Evolutionary conservation across 371 early-diverging fungal species (phyloP).

Genomic region (Mortierella sp.): DNA sequence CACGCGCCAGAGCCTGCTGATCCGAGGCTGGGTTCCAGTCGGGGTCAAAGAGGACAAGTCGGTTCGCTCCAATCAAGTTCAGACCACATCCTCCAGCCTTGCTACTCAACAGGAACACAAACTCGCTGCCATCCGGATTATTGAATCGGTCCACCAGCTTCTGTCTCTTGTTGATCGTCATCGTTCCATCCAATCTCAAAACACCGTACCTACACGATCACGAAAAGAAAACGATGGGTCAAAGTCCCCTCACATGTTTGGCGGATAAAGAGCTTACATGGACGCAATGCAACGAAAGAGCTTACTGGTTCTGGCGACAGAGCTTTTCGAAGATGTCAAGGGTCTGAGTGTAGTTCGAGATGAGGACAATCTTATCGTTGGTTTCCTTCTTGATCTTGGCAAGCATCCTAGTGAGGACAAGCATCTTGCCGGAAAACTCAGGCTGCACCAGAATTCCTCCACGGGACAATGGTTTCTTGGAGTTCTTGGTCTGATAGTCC

Average conservation of each 20-base stretch:
- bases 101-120: slow-evolving; percentile 95
- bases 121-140: slow-evolving; percentile 85
- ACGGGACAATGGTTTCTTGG: slow-evolving; percentile 39
- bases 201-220: slow-evolving; percentile 71
- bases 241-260: neutral
- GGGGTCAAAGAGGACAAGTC: slow-evolving; percentile 95
- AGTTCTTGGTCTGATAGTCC: slow-evolving; percentile 54
- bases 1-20: slow-evolving; percentile 92
- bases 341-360: slow-evolving; percentile 98
- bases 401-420: slow-evolving; percentile 83
- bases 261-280: neutral
- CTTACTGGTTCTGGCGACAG: slow-evolving; percentile 81
- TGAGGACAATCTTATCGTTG: slow-evolving; percentile 95
- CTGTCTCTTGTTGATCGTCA: slow-evolving; percentile 91
- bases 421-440: slow-evolving; percentile 91
- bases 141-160: slow-evolving; percentile 96
- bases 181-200: slow-evolving; percentile 93
- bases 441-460: slow-evolving; percentile 69
- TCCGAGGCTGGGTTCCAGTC: slow-evolving; percentile 79
- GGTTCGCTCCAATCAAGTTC: slow-evolving; percentile 97
- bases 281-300: neutral
- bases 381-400: slow-evolving; percentile 79
- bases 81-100: slow-evolving; percentile 99
- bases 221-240: neutral
- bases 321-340: slow-evolving; percentile 93